Evolutionary conservation across 192 early-diverging fungal genomes (phyloP).

Genomic region (Coemansia sp.): DNA sequence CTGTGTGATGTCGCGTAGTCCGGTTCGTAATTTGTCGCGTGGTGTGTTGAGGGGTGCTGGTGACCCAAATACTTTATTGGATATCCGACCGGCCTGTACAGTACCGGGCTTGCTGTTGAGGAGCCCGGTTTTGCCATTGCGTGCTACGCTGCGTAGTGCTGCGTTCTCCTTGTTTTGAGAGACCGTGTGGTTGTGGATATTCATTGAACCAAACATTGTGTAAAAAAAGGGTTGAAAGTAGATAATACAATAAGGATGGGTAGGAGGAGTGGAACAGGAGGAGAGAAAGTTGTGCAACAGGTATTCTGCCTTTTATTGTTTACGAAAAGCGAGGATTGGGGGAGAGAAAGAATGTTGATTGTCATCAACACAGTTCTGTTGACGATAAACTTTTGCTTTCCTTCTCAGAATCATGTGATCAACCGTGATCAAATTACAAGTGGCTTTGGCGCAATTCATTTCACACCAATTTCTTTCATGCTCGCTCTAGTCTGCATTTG

Average conservation of each 20-base stretch:
- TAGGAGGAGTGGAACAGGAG: neutral
- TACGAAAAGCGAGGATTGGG: neutral
- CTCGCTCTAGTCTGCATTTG: neutral
- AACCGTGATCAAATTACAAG: too few relatives aligned
- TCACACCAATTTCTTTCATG: neutral
- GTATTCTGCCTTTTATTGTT: neutral
- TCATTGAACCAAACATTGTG: conserved; percentile 34
- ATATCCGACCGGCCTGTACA: conserved; percentile 2
- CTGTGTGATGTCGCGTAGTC: conserved; percentile 31
- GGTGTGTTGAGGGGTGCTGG: conserved; percentile 26
- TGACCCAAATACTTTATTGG: conserved; percentile 21
- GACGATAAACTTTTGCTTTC: neutral
- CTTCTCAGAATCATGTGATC: too few relatives aligned
- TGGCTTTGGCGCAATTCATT: too few relatives aligned
- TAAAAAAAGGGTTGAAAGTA: neutral
- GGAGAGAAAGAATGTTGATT: neutral
- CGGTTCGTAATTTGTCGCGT: conserved; percentile 23
- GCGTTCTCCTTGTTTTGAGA: conserved; percentile 49
- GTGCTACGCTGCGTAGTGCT: conserved; percentile 20
- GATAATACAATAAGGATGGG: too few relatives aligned
- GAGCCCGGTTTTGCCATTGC: conserved; percentile 30
- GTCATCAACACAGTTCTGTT: neutral
- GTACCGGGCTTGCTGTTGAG: conserved; percentile 16
- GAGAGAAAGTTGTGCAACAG: conserved; percentile 1
- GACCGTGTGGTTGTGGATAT: conserved; percentile 17